Evolutionary conservation across 2,329 filamentous ascomycete genomes (phyloP).

Genomic region (Calonectria hongkongensis): DNA sequence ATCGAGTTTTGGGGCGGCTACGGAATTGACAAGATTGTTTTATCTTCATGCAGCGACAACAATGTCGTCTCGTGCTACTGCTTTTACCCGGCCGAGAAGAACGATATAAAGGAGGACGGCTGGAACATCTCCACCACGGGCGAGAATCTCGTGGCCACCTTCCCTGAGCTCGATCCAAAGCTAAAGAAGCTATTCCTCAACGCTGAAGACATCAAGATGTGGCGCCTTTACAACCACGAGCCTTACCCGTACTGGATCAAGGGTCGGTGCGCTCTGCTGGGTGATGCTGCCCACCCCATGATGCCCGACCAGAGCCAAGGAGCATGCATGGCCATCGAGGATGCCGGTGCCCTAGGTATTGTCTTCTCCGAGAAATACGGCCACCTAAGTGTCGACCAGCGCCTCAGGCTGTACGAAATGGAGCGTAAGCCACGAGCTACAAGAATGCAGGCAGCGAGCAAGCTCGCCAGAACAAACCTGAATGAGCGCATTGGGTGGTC

Average conservation of each 20-base stretch:
- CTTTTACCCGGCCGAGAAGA: conserved; percentile 76
- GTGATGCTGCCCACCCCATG: conserved; percentile 80
- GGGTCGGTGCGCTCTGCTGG: conserved; percentile 70
- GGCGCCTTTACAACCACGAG: conserved; percentile 68
- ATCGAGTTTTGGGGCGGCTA: conserved; percentile 81
- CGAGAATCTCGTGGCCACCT: conserved; percentile 74
- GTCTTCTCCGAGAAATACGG: conserved; percentile 68
- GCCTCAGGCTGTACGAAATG: conserved; percentile 68
- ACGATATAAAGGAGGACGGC: conserved; percentile 73
- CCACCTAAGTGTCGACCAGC: conserved; percentile 63
- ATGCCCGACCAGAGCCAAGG: conserved; percentile 81
- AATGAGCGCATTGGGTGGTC: conserved; percentile 59
- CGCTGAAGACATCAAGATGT: conserved; percentile 76
- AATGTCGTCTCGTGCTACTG: conserved; percentile 79
- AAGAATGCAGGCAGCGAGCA: conserved; percentile 70
- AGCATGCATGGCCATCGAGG: conserved; percentile 79
- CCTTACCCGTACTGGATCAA: conserved; percentile 73
- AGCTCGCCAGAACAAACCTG: conserved; percentile 72
- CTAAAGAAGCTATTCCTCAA: conserved; percentile 73
- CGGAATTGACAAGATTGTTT: conserved; percentile 77
- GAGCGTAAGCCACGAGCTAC: conserved; percentile 70
- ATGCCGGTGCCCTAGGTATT: conserved; percentile 76
- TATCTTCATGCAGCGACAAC: conserved; percentile 78
- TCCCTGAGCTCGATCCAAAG: conserved; percentile 73
- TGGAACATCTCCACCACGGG: conserved; percentile 72